Evolutionary conservation across 192 early-diverging fungal genomes (phyloP).

Genomic region (Coemansia sp.): DNA sequence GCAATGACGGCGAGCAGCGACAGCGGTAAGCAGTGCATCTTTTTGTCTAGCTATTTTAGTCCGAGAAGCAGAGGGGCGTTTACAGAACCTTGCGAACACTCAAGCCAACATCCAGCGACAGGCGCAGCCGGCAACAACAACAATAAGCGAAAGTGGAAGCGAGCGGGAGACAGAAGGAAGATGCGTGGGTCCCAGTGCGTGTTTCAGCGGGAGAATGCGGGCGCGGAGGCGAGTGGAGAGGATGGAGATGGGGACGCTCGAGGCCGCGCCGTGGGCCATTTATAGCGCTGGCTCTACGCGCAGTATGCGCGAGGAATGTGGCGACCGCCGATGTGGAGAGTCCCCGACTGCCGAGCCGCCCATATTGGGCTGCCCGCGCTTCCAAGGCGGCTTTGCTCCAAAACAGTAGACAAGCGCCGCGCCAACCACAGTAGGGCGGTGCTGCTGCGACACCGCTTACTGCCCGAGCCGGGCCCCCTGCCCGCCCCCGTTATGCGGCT

Average conservation of each 20-base stretch:
- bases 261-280: neutral
- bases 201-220: constrained; percentile 6
- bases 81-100: neutral
- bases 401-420: constrained; percentile 3
- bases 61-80: constrained; percentile 7
- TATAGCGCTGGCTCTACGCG: neutral
- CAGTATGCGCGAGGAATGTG: constrained; percentile 25
- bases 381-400: neutral
- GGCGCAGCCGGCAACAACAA: too few species aligned
- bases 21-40: constrained; percentile 21
- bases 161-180: neutral
- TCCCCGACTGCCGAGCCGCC: neutral
- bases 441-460: neutral
- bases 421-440: constrained; percentile 1
- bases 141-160: constrained; percentile 1
- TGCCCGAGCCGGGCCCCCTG: constrained; percentile 2
- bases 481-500: neutral
- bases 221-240: neutral
- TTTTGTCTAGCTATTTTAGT: neutral
- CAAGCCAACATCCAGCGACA: neutral
- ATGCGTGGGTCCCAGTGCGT: neutral
- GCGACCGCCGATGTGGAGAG: constrained; percentile 5
- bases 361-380: neutral
- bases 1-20: constrained; percentile 20
- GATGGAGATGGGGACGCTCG: constrained; percentile 1